Percentiles rank a stretch among this genome's conserved stretches.
Conservation (phyloP, 2,329 filamentous ascomycete genomes). For the Diplodia sapinea region DNA sequence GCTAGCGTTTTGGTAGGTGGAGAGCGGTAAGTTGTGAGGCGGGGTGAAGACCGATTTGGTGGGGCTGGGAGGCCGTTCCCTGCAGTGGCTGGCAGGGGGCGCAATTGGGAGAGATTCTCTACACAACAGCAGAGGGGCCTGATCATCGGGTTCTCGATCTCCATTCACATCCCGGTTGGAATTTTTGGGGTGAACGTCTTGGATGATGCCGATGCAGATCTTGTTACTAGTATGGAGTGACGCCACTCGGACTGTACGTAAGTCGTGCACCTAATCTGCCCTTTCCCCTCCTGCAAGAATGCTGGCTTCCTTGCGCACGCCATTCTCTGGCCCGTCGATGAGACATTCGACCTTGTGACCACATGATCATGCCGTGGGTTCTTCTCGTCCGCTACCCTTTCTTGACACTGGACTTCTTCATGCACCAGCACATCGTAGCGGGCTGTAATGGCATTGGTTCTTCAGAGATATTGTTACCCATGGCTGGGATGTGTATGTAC, state of each 20-base stretch:
- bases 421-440: too few relatives aligned
- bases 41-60: conserved; percentile 18
- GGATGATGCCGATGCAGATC: conserved; percentile 9
- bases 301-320: not conserved
- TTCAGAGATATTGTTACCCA: too few relatives aligned
- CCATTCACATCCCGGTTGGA: not conserved
- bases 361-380: too few relatives aligned
- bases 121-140: not conserved
- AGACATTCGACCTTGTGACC: not conserved
- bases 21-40: not conserved
- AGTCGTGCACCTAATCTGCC: not conserved
- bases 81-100: not conserved
- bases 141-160: conserved; percentile 19
- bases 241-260: conserved; percentile 5
- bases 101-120: not conserved
- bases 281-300: not conserved
- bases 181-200: not conserved
- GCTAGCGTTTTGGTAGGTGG: conserved; percentile 26
- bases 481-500: too few relatives aligned
- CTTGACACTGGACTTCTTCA: too few relatives aligned
- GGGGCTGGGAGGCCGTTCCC: not conserved
- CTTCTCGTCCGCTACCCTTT: not conserved
- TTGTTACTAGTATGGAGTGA: not conserved
- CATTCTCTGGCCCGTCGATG: not conserved
- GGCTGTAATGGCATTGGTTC: too few relatives aligned